Evolutionary conservation across 345 rosid species (phyloP).

Genomic region (Pugionium cornutum): DNA sequence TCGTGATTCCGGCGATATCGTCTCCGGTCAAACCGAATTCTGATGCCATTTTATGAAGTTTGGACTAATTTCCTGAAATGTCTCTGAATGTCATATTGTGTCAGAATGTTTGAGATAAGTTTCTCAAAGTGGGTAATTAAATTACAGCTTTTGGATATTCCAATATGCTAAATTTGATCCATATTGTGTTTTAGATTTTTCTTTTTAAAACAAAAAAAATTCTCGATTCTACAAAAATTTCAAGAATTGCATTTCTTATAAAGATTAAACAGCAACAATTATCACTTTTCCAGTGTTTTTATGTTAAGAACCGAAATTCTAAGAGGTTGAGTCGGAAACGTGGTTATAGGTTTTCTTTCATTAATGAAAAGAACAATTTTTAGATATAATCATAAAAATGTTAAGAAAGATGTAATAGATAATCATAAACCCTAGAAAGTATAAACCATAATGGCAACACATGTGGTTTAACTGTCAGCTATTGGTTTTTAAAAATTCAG

Average conservation of each 20-base stretch:
- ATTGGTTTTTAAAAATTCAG: conserved; percentile 1
- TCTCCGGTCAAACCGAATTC: conserved; percentile 25
- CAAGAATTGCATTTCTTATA: too few relatives aligned
- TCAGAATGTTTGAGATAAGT: conserved; percentile 33
- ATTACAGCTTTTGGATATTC: conserved; percentile 30
- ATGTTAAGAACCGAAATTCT: background rate
- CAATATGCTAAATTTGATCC: conserved; percentile 18
- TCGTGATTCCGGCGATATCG: conserved; percentile 37
- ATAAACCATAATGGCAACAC: conserved; percentile 39
- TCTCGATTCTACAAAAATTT: too few relatives aligned
- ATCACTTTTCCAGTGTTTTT: too few relatives aligned
- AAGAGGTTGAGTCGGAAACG: conserved; percentile 3
- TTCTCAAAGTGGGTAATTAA: background rate
- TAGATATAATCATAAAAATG: conserved; percentile 10
- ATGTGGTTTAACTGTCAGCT: conserved; percentile 39
- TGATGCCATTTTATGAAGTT: conserved; percentile 22
- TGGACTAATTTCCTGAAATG: conserved; percentile 18
- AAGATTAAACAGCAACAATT: too few relatives aligned
- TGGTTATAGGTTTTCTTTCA: conserved; percentile 1
- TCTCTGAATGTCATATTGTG: conserved; percentile 23
- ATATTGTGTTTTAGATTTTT: background rate
- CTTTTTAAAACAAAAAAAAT: background rate
- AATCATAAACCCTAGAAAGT: conserved; percentile 37
- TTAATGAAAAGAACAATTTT: background rate
- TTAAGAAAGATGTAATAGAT: conserved; percentile 20